Conservation (phyloP, 1,284 basidiomycete genomes). For the Sporisorium exsertum region DNA sequence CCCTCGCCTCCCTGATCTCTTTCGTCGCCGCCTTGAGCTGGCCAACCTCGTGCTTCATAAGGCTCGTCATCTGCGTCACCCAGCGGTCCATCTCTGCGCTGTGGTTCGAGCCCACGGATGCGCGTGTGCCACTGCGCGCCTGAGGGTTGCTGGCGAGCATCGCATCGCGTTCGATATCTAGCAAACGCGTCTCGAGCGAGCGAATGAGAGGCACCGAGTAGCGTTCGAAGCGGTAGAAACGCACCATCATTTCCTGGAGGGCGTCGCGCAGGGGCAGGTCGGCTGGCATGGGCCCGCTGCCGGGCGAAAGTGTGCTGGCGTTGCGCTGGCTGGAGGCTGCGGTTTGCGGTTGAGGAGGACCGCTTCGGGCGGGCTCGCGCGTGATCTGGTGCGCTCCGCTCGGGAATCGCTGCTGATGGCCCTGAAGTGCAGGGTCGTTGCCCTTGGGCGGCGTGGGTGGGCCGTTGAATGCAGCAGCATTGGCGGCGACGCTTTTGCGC, state of each 20-base stretch:
- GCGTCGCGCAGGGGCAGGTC: constrained; percentile 58
- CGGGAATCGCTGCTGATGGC: constrained; percentile 29
- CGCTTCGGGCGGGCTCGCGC: constrained; percentile 18
- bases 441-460: constrained; percentile 33
- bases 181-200: constrained; percentile 62
- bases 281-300: constrained; percentile 51
- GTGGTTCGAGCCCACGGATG: constrained; percentile 14
- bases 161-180: constrained; percentile 66
- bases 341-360: background rate
- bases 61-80: constrained; percentile 63
- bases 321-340: constrained; percentile 6
- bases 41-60: constrained; percentile 68
- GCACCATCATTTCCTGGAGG: constrained; percentile 66
- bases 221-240: constrained; percentile 68
- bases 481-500: background rate
- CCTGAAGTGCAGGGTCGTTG: background rate
- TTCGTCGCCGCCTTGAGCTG: constrained; percentile 59
- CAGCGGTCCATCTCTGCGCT: constrained; percentile 63
- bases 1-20: constrained; percentile 56
- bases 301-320: constrained; percentile 43
- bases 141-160: constrained; percentile 55
- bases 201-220: constrained; percentile 67
- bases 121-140: constrained; percentile 7
- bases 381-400: constrained; percentile 44
- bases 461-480: constrained; percentile 11